Percentiles rank a stretch among this genome's conserved stretches.
These are phyloP conservation scores for Fusarium sp. DNA, from an alignment of 2,329 filamentous ascomycete genomes.

Conservation along the genomic window DNA sequence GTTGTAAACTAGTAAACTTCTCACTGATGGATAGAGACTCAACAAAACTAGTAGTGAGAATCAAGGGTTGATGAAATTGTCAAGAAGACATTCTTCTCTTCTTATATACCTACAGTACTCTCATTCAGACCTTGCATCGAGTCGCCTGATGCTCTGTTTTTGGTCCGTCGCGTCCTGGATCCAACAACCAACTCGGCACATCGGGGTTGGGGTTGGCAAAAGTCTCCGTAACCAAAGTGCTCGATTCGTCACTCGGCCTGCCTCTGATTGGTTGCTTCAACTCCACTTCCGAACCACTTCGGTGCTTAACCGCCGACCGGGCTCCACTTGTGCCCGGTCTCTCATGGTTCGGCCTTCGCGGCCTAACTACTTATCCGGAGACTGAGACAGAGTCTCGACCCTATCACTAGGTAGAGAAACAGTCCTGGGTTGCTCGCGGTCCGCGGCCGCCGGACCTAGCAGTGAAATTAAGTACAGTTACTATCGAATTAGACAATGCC, in stretches of 20 bases:
- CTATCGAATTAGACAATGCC: conserved; percentile 38
- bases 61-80: no score
- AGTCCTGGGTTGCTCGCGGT: neutral
- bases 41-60: no score
- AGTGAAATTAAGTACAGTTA: conserved; percentile 35
- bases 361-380: no score
- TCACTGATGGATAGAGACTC: no score
- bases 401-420: neutral
- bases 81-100: neutral
- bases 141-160: neutral
- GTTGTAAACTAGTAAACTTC: neutral
- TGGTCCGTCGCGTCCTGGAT: conserved; percentile 23
- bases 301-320: conserved; percentile 14
- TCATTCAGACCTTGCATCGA: no score
- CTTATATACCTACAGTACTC: conserved; percentile 19
- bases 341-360: no score
- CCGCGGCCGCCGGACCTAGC: neutral
- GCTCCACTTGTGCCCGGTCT: conserved; percentile 13
- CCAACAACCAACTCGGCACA: conserved; percentile 6
- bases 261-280: conserved; percentile 41
- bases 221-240: conserved; percentile 13
- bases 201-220: neutral
- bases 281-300: conserved; percentile 40
- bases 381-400: neutral
- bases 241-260: conserved; percentile 26